A percentile compares a stretch with the other conserved stretches of the same genome.
phyloP scores from a whole-genome alignment of 768 basidiomycete species.

The Boletus pseudo-olivaceus region DNA sequence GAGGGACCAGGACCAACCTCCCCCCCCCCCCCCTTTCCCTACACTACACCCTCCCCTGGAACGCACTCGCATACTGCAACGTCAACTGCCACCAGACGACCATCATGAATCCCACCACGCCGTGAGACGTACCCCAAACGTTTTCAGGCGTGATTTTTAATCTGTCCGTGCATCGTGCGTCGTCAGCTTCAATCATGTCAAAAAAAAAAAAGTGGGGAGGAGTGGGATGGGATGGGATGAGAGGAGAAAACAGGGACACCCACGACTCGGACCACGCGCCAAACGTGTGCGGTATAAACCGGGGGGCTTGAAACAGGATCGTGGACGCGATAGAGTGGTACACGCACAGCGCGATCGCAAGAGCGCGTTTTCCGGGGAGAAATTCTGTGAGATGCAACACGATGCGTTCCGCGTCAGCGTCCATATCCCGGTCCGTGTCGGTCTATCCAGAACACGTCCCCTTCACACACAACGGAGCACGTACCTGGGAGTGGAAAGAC shows the following conservation, averaged over 20 bases:
- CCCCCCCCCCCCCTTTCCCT: neutral
- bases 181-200: neutral
- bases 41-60: constrained; percentile 22
- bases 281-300: constrained; percentile 74
- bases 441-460: no score
- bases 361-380: constrained; percentile 78
- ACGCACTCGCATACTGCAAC: constrained; percentile 46
- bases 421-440: neutral
- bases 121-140: constrained; percentile 71
- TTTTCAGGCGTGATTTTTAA: constrained; percentile 63
- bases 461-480: neutral
- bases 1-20: no score
- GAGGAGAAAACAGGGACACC: constrained; percentile 24
- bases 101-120: constrained; percentile 66
- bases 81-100: constrained; percentile 83
- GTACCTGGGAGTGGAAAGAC: constrained; percentile 69
- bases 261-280: constrained; percentile 60
- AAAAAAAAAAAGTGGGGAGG: no score
- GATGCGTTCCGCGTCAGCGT: neutral
- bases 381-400: constrained; percentile 45
- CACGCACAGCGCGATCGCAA: constrained; percentile 71
- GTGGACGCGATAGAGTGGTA: constrained; percentile 77
- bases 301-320: constrained; percentile 68
- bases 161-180: neutral
- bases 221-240: neutral